Evolutionary conservation across 2,329 filamentous ascomycete genomes (phyloP).

Genomic region (Alternaria sp.): DNA sequence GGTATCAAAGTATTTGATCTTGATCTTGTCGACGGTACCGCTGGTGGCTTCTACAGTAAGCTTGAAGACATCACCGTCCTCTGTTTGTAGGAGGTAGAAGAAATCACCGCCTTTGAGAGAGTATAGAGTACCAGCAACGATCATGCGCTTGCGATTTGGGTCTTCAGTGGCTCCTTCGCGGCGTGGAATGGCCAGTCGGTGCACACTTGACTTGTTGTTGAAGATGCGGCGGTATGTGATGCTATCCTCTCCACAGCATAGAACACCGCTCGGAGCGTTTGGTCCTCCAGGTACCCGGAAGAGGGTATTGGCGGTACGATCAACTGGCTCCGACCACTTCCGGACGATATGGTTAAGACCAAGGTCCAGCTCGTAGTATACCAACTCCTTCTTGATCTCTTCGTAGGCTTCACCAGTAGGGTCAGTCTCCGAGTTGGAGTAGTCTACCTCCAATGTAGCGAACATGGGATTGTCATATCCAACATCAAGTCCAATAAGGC

Average conservation of each 20-base stretch:
- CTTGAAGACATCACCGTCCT: conserved; percentile 99
- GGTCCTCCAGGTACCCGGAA: conserved; percentile 95
- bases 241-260: conserved; percentile 93
- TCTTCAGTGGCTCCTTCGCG: conserved; percentile 89
- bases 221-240: conserved; percentile 98
- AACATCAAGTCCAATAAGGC: conserved; percentile 87
- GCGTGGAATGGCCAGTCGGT: conserved; percentile 87
- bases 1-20: conserved; percentile 98
- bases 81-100: conserved; percentile 94
- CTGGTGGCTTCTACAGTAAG: conserved; percentile 88
- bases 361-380: conserved; percentile 97
- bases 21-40: conserved; percentile 72
- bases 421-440: conserved; percentile 89
- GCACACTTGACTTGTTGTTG: conserved; percentile 71
- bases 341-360: conserved; percentile 96
- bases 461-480: conserved; percentile 98
- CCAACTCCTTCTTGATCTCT: conserved; percentile 86
- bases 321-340: conserved; percentile 94
- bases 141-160: conserved; percentile 84
- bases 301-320: conserved; percentile 85
- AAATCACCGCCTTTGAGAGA: conserved; percentile 90
- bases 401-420: conserved; percentile 81
- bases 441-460: conserved; percentile 92
- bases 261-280: conserved; percentile 91
- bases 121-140: conserved; percentile 95